Percentiles rank a stretch among this genome's conserved stretches.
These are phyloP conservation scores for Curvularia sp. DNA, from an alignment of 2,329 filamentous ascomycete genomes.

Conservation along the genomic window DNA sequence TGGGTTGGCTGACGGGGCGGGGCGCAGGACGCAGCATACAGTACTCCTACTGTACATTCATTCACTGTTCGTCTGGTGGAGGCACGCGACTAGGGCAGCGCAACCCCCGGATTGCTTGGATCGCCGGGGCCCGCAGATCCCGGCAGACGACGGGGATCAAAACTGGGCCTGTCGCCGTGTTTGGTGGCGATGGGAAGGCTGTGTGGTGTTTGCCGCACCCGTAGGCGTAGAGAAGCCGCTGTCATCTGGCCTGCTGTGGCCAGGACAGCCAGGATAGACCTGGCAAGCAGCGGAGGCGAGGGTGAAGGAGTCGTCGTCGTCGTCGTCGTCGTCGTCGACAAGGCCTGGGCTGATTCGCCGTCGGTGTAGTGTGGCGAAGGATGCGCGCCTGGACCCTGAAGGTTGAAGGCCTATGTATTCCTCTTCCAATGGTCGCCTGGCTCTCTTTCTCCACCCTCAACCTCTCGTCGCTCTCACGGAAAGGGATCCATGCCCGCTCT, in stretches of 20 bases:
- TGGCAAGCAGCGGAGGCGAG: neutral
- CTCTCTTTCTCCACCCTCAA: conserved; percentile 19
- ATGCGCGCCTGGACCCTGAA: conserved; percentile 14
- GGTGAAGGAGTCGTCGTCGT: neutral
- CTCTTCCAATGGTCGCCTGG: too few species aligned
- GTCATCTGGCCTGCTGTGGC: conserved; percentile 2
- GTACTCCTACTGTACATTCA: too few species aligned
- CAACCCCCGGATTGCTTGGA: conserved; percentile 11
- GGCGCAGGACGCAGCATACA: conserved; percentile 20
- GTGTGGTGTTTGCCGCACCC: conserved; percentile 1
- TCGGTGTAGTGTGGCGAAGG: too few species aligned
- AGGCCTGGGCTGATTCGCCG: too few species aligned
- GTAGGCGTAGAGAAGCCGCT: conserved; percentile 1
- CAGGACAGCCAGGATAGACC: neutral
- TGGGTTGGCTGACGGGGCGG: conserved; percentile 16
- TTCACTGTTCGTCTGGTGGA: too few species aligned
- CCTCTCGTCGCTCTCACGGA: neutral
- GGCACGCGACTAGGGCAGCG: neutral
- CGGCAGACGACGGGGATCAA: conserved; percentile 7
- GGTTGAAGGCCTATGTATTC: conserved; percentile 18
- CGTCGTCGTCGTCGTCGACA: too few species aligned
- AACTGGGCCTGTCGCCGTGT: conserved; percentile 8
- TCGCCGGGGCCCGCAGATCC: conserved; percentile 16
- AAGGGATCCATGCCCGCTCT: conserved; percentile 2
- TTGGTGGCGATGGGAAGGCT: neutral